These are phyloP conservation scores for Kodamaea alishanica DNA, from an alignment of 1,139 yeast species.

Conservation along the genomic window DNA sequence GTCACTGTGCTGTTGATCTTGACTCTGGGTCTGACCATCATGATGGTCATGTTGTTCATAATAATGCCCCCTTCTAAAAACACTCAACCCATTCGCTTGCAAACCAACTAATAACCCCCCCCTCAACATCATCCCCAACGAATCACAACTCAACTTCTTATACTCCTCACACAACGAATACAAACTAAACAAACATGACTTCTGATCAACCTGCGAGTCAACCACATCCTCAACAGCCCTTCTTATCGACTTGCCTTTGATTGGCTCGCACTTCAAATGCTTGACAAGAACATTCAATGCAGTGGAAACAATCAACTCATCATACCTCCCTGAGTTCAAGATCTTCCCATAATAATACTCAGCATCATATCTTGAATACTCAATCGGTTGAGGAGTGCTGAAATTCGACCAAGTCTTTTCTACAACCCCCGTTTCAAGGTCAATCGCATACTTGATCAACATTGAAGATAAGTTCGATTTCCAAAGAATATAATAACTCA, in stretches of 20 bases:
- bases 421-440: constrained; percentile 17
- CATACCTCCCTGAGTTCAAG: constrained; percentile 48
- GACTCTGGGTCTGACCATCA: constrained; percentile 20
- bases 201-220: constrained; percentile 4
- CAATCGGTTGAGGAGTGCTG: constrained; percentile 10
- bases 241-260: constrained; percentile 16
- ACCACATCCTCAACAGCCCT: constrained; percentile 23
- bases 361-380: constrained; percentile 24
- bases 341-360: constrained; percentile 41
- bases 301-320: constrained; percentile 40
- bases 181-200: constrained; percentile 50
- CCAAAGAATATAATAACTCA: constrained; percentile 47
- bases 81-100: constrained; percentile 35
- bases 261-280: constrained; percentile 17
- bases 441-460: constrained; percentile 20
- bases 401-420: constrained; percentile 19
- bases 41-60: constrained; percentile 25
- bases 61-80: constrained; percentile 32
- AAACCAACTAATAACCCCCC: constrained; percentile 16
- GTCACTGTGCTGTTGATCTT: no score
- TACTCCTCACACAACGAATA: constrained; percentile 66
- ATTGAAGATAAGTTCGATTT: constrained; percentile 59
- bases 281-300: constrained; percentile 32
- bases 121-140: constrained; percentile 21
- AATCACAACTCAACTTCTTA: constrained; percentile 54